These are phyloP conservation scores for Ophiostoma ips DNA, from an alignment of 2,329 filamentous ascomycete species.

Conservation along the genomic window DNA sequence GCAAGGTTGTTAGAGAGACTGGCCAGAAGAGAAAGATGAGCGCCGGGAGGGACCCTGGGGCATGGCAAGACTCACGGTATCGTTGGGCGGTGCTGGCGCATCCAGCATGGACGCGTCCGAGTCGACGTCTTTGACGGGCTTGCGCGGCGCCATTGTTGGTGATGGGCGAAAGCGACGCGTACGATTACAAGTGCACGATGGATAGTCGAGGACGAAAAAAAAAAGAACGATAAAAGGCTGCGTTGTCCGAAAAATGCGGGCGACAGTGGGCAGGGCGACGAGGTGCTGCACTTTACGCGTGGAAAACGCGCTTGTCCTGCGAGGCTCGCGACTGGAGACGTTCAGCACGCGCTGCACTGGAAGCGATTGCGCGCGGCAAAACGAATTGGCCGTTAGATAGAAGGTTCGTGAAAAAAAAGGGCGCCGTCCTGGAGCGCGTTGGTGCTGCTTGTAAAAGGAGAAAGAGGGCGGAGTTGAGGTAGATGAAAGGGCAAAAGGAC, in stretches of 20 bases:
- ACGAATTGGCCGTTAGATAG: background rate
- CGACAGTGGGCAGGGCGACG: no score
- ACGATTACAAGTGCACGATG: no score
- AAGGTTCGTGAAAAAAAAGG: background rate
- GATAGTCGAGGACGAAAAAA: background rate
- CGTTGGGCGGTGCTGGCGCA: constrained; percentile 34
- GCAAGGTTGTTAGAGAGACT: constrained; percentile 22
- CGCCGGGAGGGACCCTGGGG: background rate
- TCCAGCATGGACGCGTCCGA: constrained; percentile 51
- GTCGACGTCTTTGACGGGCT: constrained; percentile 33
- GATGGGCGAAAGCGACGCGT: no score
- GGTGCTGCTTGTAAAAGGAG: background rate
- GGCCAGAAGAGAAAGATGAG: background rate
- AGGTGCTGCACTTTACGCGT: constrained; percentile 12
- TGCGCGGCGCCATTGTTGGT: constrained; percentile 9
- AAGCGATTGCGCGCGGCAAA: constrained; percentile 3
- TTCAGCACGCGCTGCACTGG: background rate
- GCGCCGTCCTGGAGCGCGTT: background rate
- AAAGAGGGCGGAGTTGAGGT: constrained; percentile 2
- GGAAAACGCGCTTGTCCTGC: constrained; percentile 8
- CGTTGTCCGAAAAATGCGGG: background rate
- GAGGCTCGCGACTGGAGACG: background rate
- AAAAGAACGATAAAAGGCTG: background rate
- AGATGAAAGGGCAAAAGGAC: background rate
- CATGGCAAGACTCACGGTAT: constrained; percentile 29